Percentiles rank a stretch among this genome's conserved stretches.
phyloP scores from a whole-genome alignment of 2,329 filamentous ascomycete genomes.

The Cercospora berteroae region DNA sequence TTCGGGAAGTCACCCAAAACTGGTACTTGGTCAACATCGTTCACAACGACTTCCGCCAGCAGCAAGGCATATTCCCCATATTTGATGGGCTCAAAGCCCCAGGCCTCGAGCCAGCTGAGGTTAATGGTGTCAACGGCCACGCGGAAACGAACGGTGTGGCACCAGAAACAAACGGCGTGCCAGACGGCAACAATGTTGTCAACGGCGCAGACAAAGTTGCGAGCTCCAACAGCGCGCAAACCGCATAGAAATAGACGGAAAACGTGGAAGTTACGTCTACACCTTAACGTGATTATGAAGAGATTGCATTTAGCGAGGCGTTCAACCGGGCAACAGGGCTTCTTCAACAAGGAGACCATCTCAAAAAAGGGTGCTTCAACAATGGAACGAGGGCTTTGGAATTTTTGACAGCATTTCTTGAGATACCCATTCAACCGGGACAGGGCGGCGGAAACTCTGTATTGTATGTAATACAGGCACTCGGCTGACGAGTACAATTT shows the following conservation, averaged over 20 bases:
- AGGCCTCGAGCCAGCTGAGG: constrained; percentile 52
- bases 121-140: constrained; percentile 24
- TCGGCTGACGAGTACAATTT: background rate
- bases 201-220: constrained; percentile 30
- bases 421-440: constrained; percentile 39
- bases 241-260: constrained; percentile 25
- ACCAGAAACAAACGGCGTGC: constrained; percentile 34
- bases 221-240: constrained; percentile 28
- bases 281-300: constrained; percentile 11
- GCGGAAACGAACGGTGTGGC: constrained; percentile 16
- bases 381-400: constrained; percentile 14
- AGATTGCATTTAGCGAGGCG: constrained; percentile 28
- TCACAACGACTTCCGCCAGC: constrained; percentile 94
- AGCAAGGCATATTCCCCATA: constrained; percentile 76
- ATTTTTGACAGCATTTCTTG: constrained; percentile 19
- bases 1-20: constrained; percentile 78
- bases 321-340: constrained; percentile 18
- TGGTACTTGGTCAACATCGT: constrained; percentile 98
- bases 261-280: constrained; percentile 4
- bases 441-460: constrained; percentile 13
- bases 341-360: constrained; percentile 29
- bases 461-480: constrained; percentile 5
- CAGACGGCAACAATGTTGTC: constrained; percentile 34
- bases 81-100: constrained; percentile 75
- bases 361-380: constrained; percentile 22